Base-by-base conservation (phyloP, 441 rosid species). In the Pelargonium fulgidum region DNA sequence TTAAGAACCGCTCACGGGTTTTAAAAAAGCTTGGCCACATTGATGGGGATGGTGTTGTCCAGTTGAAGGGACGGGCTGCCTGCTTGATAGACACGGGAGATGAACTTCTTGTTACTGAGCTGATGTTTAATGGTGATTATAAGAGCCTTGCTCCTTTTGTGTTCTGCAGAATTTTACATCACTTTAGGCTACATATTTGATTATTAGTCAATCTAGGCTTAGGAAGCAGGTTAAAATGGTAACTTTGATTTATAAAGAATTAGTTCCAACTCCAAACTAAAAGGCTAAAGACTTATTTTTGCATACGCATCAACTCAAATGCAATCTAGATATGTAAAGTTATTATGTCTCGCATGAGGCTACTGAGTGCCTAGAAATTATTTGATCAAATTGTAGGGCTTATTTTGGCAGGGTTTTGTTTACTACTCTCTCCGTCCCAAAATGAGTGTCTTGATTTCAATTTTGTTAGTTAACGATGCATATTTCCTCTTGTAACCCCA, bases 21-120 rank as follows among this genome's bases (percentile, higher is more conserved):
- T 76, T 94, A 81, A 94, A 90, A 81, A 90, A 93, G 83, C 96
- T 94, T 70, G 99, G 99, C 70, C 97, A 93, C 80, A 84, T 89
- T 73, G 85, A 91, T 78, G 91, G 86, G 14, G 96, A 88, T 76
- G 87, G 96, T 76, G 89, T 93, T 7, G 96, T 93, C 77, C 96
- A 85, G 83, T 73, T 93, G 64, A 93, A 93, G 80, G 99, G 99
- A 70, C 83, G 99, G 75, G 99, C 97, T 81, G 97, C 99, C 68
- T 93, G 97, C 83, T 87, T 93, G 87, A 87, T 93, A 74, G 99
- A 93, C 83, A 93, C 99, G 26, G 99, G 96, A 80, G 99, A 93
- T 77, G 99, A 93, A 81, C 83, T 93, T 59, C 97, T 93, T 73
- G 99, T 93, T 64, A 93, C 99, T 42, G 99, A 93, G 76, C 86